These are phyloP conservation scores for Tilletiopsis washingtonensis DNA, from an alignment of 1,284 basidiomycete species.

Conservation along the genomic window DNA sequence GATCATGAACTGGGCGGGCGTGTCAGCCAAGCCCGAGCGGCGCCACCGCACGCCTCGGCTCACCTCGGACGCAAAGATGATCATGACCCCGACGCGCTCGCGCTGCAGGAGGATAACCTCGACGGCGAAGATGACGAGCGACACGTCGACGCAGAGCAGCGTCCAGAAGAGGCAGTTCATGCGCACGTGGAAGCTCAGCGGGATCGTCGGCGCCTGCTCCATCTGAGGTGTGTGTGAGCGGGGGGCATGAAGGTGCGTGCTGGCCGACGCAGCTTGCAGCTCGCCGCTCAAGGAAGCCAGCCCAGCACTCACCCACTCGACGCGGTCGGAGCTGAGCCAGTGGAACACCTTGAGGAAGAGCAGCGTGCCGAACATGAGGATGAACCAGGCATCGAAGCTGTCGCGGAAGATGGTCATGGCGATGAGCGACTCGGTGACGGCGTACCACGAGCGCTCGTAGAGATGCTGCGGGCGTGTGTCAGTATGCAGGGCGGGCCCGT, in stretches of 20 bases:
- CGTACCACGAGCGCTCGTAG: slow-evolving; percentile 93
- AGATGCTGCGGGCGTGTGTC: slow-evolving; percentile 51
- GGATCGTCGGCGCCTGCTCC: slow-evolving; percentile 85
- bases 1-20: slow-evolving; percentile 60
- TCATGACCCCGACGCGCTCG: slow-evolving; percentile 59
- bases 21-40: background rate
- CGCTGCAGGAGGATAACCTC: slow-evolving; percentile 50
- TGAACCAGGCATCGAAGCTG: slow-evolving; percentile 69
- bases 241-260: background rate
- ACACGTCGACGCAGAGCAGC: slow-evolving; percentile 62
- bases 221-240: slow-evolving; percentile 54
- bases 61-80: slow-evolving; percentile 90
- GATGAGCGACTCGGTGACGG: slow-evolving; percentile 87
- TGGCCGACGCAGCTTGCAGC: background rate
- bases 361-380: slow-evolving; percentile 81
- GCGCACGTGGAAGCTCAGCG: slow-evolving; percentile 72
- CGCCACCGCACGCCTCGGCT: slow-evolving; percentile 26
- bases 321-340: slow-evolving; percentile 86
- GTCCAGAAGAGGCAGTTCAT: slow-evolving; percentile 65
- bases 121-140: slow-evolving; percentile 67
- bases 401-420: slow-evolving; percentile 89
- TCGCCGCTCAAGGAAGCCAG: too few species aligned
- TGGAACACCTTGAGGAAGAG: slow-evolving; percentile 96
- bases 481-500: background rate
- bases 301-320: slow-evolving; percentile 79